Evolutionary conservation across 306 rosid genomes (phyloP), one percentile per base, ranked within the genome.

Genomic region (Pterocarpus santalinus): DNA sequence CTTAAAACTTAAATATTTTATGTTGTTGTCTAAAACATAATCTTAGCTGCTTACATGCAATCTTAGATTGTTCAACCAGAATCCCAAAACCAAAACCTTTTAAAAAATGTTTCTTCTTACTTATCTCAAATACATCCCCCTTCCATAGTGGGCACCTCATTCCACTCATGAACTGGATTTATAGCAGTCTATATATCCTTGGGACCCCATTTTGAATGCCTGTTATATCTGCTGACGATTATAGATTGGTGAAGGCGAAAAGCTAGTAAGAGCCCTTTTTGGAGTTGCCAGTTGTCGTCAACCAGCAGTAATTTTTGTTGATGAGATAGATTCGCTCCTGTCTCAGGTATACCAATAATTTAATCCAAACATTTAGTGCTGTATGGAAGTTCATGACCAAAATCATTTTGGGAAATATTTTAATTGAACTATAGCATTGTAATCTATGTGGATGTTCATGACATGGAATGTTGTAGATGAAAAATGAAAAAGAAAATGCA

Each of bases 161-260:
- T 70, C 69, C 57, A 80, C 63, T 81, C 74, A 46, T 64, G 28
- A 71, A 68, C 57, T 5, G 41, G 30, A 36, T 56, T 68, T 73
- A 55, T 69, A 55, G 39, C 15, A 53, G 60, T 82, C 10, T 33
- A 12, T 62, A 41, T 62, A 55, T 79, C 72, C 39, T 72, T 22
- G 32, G 49, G 84, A 76, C 66, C 41, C n/a, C 5, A 1, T 65
- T 35, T 70, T 73, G 55, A 76, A 77, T 72, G 52, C 56, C 80
- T 65, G 43, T 81, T 52, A 58, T 39, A 44, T 69, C 32, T 57
- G n/a, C 58, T 74, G 80, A 63, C 80, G 62, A 81, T 65, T 81
- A 86, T 83, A 93, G 99, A 93, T 95, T 80, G 99, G 99, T 34
- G 99, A 95, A 89, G 99, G 98, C 52, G 99, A 95, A 88, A 93